Conservation (phyloP, 1,139 yeast species). For the Taphrina pruni region DNA sequence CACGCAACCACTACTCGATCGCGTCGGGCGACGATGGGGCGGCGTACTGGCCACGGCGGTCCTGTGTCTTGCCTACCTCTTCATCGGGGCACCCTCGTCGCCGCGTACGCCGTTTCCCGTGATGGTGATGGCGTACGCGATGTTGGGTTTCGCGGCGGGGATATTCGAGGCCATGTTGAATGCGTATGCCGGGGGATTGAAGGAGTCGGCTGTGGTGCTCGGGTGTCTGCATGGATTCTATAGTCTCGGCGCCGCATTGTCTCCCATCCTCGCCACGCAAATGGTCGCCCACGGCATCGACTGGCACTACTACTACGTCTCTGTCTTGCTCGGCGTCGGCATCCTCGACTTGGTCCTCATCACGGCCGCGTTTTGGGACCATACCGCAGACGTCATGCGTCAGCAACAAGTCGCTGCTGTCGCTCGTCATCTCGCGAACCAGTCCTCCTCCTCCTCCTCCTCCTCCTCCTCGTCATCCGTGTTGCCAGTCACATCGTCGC, state of each 20-base stretch:
- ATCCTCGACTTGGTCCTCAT: conserved; percentile 51
- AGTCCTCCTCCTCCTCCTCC: too few species aligned
- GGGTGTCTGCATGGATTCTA: conserved; percentile 66
- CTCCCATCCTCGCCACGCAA: conserved; percentile 65
- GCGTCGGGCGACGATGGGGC: conserved; percentile 42
- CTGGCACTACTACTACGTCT: conserved; percentile 64
- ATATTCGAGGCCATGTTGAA: conserved; percentile 63
- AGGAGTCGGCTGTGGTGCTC: conserved; percentile 59
- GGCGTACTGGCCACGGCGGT: conserved; percentile 52
- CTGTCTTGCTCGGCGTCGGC: conserved; percentile 57
- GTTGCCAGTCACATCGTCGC: too few species aligned
- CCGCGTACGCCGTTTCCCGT: conserved; percentile 55
- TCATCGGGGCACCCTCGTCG: conserved; percentile 49
- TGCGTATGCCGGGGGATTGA: conserved; percentile 61
- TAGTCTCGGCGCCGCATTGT: conserved; percentile 67
- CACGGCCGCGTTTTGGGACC: conserved; percentile 55
- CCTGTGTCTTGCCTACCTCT: conserved; percentile 55
- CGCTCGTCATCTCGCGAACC: not conserved
- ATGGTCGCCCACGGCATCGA: conserved; percentile 58
- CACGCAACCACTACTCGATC: conserved; percentile 52
- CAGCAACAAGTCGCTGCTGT: conserved; percentile 4
- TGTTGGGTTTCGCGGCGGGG: conserved; percentile 68
- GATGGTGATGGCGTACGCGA: conserved; percentile 61
- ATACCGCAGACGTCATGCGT: conserved; percentile 43
- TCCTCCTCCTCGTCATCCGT: too few species aligned